Conservation (phyloP, 2,329 filamentous ascomycete genomes). For the Colletotrichum eremochloae region DNA sequence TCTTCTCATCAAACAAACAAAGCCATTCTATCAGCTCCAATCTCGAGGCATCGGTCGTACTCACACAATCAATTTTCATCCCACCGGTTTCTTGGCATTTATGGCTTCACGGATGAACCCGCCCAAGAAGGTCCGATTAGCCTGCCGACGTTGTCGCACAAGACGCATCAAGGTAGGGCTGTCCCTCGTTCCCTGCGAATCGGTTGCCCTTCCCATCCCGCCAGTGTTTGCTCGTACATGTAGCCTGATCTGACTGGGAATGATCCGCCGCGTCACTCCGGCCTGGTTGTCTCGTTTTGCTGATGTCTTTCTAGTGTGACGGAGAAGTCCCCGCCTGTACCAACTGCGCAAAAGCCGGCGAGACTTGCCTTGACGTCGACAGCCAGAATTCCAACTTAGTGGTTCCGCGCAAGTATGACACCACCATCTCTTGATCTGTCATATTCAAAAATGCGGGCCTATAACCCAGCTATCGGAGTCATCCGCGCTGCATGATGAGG, state of each 20-base stretch:
- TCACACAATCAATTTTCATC: not conserved
- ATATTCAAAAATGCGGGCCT: not conserved
- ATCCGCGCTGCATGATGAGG: not conserved
- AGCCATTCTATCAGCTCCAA: not conserved
- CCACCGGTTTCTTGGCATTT: not conserved
- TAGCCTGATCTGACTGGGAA: not conserved
- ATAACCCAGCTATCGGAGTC: not conserved
- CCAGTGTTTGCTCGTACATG: not conserved
- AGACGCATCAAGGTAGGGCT: conserved; percentile 53
- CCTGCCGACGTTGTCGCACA: conserved; percentile 53
- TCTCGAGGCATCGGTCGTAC: not conserved
- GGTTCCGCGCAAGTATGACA: conserved; percentile 51
- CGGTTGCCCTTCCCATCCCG: not conserved
- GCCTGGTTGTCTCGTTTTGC: not conserved
- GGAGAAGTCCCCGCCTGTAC: conserved; percentile 53
- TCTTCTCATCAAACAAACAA: conserved; percentile 3
- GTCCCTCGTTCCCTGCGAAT: not conserved
- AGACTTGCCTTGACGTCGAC: conserved; percentile 54
- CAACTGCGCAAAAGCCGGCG: conserved; percentile 53
- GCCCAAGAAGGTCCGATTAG: conserved; percentile 54
- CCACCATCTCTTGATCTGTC: too few relatives aligned
- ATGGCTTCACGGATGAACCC: conserved; percentile 34
- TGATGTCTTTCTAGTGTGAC: conserved; percentile 49
- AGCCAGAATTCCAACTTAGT: conserved; percentile 51
- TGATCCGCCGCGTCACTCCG: conserved; percentile 19